phyloP scores from a whole-genome alignment of 345 rosid species.

The Lagerstroemia speciosa region DNA sequence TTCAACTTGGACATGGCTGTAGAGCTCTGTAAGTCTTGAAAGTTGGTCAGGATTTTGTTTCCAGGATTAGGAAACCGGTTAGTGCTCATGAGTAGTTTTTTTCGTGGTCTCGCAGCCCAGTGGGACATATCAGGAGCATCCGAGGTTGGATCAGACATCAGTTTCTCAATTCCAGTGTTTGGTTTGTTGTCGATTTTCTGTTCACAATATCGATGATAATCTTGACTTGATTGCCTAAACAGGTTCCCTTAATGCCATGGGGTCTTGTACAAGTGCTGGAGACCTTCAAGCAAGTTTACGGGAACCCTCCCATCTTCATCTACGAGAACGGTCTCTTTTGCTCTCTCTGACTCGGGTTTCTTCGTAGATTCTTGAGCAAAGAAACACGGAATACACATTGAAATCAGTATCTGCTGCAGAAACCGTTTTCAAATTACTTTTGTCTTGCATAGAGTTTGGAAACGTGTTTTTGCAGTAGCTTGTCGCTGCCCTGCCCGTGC shows the following conservation, averaged over 20 bases:
- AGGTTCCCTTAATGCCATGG: slow-evolving; percentile 9
- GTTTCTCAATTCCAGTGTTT: not conserved
- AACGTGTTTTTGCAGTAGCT: no score
- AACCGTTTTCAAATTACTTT: no score
- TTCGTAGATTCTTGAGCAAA: not conserved
- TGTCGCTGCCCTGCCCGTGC: no score
- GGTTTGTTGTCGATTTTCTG: slow-evolving; percentile 1
- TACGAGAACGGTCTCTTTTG: slow-evolving; percentile 16
- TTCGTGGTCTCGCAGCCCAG: not conserved
- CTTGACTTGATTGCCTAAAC: not conserved
- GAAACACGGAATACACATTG: not conserved
- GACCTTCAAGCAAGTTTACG: slow-evolving; percentile 16
- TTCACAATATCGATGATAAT: not conserved
- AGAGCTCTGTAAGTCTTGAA: not conserved
- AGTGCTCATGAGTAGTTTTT: not conserved
- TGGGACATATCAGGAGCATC: not conserved
- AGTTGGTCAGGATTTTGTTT: not conserved
- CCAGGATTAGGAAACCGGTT: not conserved
- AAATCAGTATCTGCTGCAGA: no score
- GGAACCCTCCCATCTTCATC: slow-evolving; percentile 17
- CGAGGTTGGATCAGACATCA: not conserved
- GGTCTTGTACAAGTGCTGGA: slow-evolving; percentile 15
- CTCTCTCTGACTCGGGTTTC: slow-evolving; percentile 7
- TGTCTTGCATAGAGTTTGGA: no score
- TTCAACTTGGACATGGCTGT: slow-evolving; percentile 23